phyloP scores from a whole-genome alignment of 116 monocot species.

The Phalaenopsis hybrid region DNA sequence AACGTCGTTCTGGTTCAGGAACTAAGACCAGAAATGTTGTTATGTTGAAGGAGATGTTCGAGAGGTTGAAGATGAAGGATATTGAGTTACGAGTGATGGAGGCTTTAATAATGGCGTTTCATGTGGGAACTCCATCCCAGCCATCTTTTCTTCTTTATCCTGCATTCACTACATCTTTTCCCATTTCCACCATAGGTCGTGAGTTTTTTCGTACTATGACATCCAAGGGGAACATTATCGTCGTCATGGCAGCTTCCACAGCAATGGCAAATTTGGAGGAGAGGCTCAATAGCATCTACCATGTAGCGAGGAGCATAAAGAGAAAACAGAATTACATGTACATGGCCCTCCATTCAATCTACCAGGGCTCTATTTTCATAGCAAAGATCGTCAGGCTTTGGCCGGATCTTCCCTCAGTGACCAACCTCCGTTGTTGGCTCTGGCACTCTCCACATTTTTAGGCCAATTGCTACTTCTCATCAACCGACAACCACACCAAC shows the following conservation, averaged over 20 bases:
- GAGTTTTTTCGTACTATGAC: no score
- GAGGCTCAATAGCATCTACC: conserved; percentile 44
- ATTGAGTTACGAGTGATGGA: no score
- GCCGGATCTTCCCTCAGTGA: conserved; percentile 73
- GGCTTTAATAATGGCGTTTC: no score
- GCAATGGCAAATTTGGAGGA: conserved; percentile 1
- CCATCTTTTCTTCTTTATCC: no score
- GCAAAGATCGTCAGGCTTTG: conserved; percentile 69
- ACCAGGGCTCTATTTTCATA: conserved; percentile 80
- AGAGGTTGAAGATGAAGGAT: no score
- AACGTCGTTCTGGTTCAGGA: no score
- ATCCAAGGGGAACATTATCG: not conserved
- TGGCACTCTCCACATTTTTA: conserved; percentile 71
- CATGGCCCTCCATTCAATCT: conserved; percentile 81
- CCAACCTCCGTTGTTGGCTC: conserved; percentile 88
- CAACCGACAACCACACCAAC: conserved; percentile 82
- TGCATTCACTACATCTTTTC: no score
- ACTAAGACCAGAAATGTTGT: no score
- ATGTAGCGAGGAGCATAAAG: conserved; percentile 58
- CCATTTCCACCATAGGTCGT: not conserved
- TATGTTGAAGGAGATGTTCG: no score
- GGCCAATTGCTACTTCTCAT: conserved; percentile 85
- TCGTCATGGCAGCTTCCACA: not conserved
- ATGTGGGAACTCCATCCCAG: no score
- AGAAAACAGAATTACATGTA: conserved; percentile 49